Base-by-base conservation (phyloP, 768 basidiomycete genomes). In the Suillus subaureus region DNA sequence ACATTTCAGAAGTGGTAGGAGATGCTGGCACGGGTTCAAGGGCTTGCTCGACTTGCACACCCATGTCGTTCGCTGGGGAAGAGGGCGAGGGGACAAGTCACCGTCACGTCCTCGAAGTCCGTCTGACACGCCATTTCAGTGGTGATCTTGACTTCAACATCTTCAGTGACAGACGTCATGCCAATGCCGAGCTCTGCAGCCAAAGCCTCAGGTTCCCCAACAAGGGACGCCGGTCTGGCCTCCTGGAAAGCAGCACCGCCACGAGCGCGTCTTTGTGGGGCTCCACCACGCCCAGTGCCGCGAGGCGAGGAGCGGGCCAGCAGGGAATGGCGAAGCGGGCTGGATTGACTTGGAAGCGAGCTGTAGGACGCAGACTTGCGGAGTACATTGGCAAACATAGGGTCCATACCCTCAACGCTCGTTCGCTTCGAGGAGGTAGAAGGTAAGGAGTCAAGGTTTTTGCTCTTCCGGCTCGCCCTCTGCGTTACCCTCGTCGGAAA, bases 391-490 rank as follows among this genome's bases (percentile, higher is more conserved):
- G 93, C 92, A 71, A 93, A 96, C 1, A 79, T 84, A 12, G 94
- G 94, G 67, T 95, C 94, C 90, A 96, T 92, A 52, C 92, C 93
- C 64, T 94, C 92, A 5, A 93, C 84, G 70, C 89, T 92, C 7
- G 85, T 85, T 42, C 89, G 82, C 70, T 91, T 90, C 4, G 88
- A 89, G 11, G 73, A 76, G 45, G 79, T 73, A 43, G 77, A 74
- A 12, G 78, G 79, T 11, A 81, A 78, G 2, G 83, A 81, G 3
- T 83, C 84, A 16, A 76, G 75, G 3, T 75, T 69, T n/a, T 13
- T 73, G 67, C 43, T 72, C 61, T 58, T 74, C 78, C 31, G 67
- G 66, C 1, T 70, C 65, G 26, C 54, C 40, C 40, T 61, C 65
- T 39, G 70, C 71, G 11, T 67, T 68, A 18, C 77, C 74, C 15